A percentile compares a stretch with the other conserved stretches of the same genome.
These are phyloP conservation scores for Geotrichum restrictum DNA, from an alignment of 1,139 yeast genomes.

Conservation along the genomic window DNA sequence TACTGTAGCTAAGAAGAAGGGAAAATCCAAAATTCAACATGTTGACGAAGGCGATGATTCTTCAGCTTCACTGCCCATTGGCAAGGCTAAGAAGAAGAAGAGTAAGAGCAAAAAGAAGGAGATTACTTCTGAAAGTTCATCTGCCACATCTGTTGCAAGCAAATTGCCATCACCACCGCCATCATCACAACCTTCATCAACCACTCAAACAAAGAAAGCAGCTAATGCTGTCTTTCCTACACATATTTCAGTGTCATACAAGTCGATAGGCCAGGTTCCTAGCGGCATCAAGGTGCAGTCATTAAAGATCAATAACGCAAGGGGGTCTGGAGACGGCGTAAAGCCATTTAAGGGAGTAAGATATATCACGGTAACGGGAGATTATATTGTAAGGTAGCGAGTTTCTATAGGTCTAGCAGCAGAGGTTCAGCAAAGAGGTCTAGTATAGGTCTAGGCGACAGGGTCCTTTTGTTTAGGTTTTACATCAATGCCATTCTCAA, in stretches of 20 bases:
- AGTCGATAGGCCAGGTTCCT: slow-evolving; percentile 66
- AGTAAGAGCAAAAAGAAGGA: slow-evolving; percentile 11
- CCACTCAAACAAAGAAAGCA: not conserved
- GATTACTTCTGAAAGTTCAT: slow-evolving; percentile 4
- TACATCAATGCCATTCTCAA: slow-evolving; percentile 39
- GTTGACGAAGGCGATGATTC: slow-evolving; percentile 5
- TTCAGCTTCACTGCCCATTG: not conserved
- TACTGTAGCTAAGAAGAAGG: not conserved
- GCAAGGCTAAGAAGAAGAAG: slow-evolving; percentile 17
- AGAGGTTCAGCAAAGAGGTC: not conserved
- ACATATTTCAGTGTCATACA: slow-evolving; percentile 52
- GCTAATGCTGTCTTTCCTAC: slow-evolving; percentile 45
- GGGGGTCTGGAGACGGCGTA: slow-evolving; percentile 58
- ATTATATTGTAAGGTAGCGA: slow-evolving; percentile 47
- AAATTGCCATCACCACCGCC: not conserved
- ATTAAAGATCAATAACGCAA: slow-evolving; percentile 54
- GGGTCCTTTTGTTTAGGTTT: slow-evolving; percentile 24
- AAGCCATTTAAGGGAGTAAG: slow-evolving; percentile 92
- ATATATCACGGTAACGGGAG: slow-evolving; percentile 65
- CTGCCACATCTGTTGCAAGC: not conserved
- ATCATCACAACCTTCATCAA: not conserved
- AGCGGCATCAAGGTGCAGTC: slow-evolving; percentile 72
- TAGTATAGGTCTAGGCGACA: slow-evolving; percentile 4
- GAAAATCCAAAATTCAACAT: slow-evolving; percentile 9
- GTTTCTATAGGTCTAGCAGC: not conserved